Conservation (phyloP, 768 basidiomycete species). For the Leccinum olivaceopallidum region DNA sequence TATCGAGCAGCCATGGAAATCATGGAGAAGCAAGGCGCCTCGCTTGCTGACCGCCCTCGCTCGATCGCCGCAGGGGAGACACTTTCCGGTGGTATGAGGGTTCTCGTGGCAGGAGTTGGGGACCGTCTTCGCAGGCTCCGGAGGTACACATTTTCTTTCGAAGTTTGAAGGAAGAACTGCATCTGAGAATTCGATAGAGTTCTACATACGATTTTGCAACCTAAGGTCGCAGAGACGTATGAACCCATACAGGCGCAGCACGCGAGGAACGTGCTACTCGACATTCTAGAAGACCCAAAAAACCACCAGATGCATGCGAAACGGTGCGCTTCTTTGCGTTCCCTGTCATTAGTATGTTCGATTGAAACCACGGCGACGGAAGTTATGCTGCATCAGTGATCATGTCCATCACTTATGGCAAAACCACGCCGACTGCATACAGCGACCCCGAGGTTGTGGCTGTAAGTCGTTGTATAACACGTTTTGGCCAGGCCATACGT, state of each 20-base stretch:
- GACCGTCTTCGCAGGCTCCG: conserved; percentile 34
- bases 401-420: conserved; percentile 41
- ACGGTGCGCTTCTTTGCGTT: conserved; percentile 19
- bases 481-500: conserved; percentile 28
- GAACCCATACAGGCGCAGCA: conserved; percentile 34
- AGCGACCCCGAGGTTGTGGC: conserved; percentile 37
- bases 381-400: conserved; percentile 43
- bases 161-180: background rate
- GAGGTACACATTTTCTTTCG: conserved; percentile 10
- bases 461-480: conserved; percentile 26
- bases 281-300: conserved; percentile 35
- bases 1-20: conserved; percentile 39
- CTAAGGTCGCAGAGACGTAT: conserved; percentile 33
- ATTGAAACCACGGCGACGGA: background rate
- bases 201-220: conserved; percentile 37
- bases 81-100: conserved; percentile 35
- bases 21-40: conserved; percentile 39
- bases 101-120: conserved; percentile 28
- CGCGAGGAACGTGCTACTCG: conserved; percentile 36
- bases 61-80: conserved; percentile 36
- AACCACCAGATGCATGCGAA: conserved; percentile 36
- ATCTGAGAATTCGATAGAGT: conserved; percentile 21
- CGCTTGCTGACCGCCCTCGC: conserved; percentile 38
- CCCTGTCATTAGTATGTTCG: background rate
- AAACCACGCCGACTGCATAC: conserved; percentile 38